A percentile compares a stretch with the other conserved stretches of the same genome.
Evolutionary conservation across 1,284 basidiomycete genomes (phyloP).

Genomic region (Puccinia triticina): DNA sequence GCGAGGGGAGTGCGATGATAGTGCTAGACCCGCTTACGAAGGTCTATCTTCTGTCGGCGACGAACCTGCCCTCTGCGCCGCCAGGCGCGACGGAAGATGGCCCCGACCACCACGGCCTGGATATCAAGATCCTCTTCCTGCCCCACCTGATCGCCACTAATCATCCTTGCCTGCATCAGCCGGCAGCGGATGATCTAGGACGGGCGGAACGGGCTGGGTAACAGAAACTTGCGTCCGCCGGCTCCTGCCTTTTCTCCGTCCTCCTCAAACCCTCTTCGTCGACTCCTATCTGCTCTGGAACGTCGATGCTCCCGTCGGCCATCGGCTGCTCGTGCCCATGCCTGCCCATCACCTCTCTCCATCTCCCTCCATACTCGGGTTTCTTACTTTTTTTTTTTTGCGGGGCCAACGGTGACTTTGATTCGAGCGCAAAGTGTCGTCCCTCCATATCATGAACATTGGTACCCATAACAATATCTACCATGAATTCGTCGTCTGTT

Average conservation of each 20-base stretch:
- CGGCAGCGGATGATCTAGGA: background rate
- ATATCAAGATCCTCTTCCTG: slow-evolving; percentile 2
- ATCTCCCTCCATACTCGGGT: background rate
- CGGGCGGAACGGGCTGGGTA: background rate
- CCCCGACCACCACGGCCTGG: background rate
- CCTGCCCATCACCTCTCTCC: background rate
- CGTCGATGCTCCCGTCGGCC: slow-evolving; percentile 3
- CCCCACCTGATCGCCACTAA: background rate
- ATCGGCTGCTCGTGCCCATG: slow-evolving; percentile 17
- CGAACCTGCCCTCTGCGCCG: too few species aligned
- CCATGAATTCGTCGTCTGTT: slow-evolving; percentile 35
- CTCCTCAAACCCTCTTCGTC: slow-evolving; percentile 12
- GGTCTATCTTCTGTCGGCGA: background rate
- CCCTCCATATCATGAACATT: background rate
- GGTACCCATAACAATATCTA: background rate
- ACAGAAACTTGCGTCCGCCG: background rate
- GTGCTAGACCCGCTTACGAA: background rate
- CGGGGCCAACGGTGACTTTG: background rate
- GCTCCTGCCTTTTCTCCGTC: slow-evolving; percentile 8
- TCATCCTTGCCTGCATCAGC: background rate
- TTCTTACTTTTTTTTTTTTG: too few species aligned
- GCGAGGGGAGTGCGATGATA: background rate
- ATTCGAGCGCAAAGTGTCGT: slow-evolving; percentile 29
- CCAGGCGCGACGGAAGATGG: background rate
- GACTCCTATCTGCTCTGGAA: slow-evolving; percentile 29